These are phyloP conservation scores for Pichiaceae sp. DNA, from an alignment of 1,139 yeast species.

Conservation along the genomic window DNA sequence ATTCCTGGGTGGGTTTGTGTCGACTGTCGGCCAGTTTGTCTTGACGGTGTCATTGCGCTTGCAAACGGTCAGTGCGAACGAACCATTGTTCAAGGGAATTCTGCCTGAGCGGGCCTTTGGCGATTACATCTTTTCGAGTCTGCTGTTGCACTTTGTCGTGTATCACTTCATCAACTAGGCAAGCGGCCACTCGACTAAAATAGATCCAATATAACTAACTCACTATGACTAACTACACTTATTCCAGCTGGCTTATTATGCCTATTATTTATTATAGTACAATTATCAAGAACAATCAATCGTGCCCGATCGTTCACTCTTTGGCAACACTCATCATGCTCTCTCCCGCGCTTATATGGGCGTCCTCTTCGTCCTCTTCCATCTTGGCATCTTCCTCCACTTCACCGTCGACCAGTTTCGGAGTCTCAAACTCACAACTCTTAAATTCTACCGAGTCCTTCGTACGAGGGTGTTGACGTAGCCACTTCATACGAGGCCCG, in stretches of 20 bases:
- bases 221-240: neutral
- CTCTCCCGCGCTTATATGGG: slow-evolving; percentile 20
- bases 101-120: slow-evolving; percentile 77
- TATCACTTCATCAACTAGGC: slow-evolving; percentile 84
- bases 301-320: too few species aligned
- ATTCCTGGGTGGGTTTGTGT: slow-evolving; percentile 83
- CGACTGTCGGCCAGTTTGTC: slow-evolving; percentile 95
- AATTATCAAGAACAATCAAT: too few species aligned
- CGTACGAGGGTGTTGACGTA: slow-evolving; percentile 64
- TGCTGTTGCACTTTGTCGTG: slow-evolving; percentile 81
- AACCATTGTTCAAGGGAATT: slow-evolving; percentile 39
- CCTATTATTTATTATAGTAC: neutral
- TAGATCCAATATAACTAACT: neutral
- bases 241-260: neutral
- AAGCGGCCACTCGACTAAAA: too few species aligned
- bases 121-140: slow-evolving; percentile 81
- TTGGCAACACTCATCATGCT: slow-evolving; percentile 24
- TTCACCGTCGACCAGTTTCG: slow-evolving; percentile 25
- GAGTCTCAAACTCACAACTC: slow-evolving; percentile 53
- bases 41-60: slow-evolving; percentile 72
- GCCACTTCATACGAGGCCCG: slow-evolving; percentile 96
- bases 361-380: slow-evolving; percentile 7
- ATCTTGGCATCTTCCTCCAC: slow-evolving; percentile 20
- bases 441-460: slow-evolving; percentile 46
- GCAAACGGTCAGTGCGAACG: slow-evolving; percentile 43